Conservation (phyloP, 345 rosid genomes). For the Sonneratia alba region DNA sequence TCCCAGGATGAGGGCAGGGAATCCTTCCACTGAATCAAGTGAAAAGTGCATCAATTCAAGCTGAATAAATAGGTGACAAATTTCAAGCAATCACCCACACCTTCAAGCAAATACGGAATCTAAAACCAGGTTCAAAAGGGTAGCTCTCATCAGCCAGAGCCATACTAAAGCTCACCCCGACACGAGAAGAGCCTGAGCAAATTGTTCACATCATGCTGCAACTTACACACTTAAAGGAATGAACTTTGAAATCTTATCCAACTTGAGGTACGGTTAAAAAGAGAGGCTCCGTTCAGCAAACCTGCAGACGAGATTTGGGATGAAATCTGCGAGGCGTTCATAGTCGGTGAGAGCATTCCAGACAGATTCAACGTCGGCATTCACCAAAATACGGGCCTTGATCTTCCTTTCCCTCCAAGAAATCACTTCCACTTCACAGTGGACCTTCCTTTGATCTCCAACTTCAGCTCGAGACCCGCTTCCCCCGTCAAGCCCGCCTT, state of each 20-base stretch:
- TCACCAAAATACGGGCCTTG: constrained; percentile 50
- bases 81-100: background rate
- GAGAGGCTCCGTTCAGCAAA: constrained; percentile 6
- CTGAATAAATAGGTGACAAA: background rate
- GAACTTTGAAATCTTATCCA: background rate
- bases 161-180: no score
- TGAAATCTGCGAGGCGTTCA: constrained; percentile 84
- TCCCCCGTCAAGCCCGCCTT: constrained; percentile 6
- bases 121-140: background rate
- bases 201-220: background rate
- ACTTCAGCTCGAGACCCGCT: constrained; percentile 14
- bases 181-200: no score
- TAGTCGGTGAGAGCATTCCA: constrained; percentile 93
- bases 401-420: constrained; percentile 91
- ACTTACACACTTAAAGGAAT: background rate
- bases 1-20: constrained; percentile 89
- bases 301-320: constrained; percentile 89
- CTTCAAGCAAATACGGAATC: background rate
- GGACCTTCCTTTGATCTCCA: constrained; percentile 32
- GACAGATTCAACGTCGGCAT: constrained; percentile 54
- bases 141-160: background rate
- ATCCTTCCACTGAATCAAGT: constrained; percentile 54
- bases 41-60: background rate
- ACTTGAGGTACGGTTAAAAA: no score
- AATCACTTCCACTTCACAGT: constrained; percentile 69